Evolutionary conservation across 495 filamentous ascomycete genomes (phyloP).

Genomic region (Neurospora sp.): DNA sequence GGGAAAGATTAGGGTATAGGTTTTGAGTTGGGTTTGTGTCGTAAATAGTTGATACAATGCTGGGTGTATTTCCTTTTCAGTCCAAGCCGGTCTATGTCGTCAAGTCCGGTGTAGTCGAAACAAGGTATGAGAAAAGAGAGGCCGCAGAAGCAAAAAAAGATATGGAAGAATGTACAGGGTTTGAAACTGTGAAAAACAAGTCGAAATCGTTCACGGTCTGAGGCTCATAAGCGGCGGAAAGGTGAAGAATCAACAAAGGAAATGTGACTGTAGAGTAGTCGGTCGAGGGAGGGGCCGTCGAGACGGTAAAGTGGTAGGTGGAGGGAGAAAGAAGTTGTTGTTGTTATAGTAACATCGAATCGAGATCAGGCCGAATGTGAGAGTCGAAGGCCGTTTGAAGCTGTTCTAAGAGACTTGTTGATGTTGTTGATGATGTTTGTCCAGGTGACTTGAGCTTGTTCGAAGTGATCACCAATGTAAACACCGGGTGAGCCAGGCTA

Average conservation of each 20-base stretch:
- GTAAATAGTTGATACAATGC: slow-evolving; percentile 25
- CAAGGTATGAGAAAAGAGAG: slow-evolving; percentile 9
- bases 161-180: slow-evolving; percentile 33
- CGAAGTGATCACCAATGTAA: background rate
- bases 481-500: background rate
- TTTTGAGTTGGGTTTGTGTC: slow-evolving; percentile 2
- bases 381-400: slow-evolving; percentile 26
- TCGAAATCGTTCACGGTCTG: slow-evolving; percentile 50
- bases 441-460: background rate
- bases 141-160: slow-evolving; percentile 12
- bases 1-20: slow-evolving; percentile 19
- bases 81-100: slow-evolving; percentile 34
- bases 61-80: slow-evolving; percentile 15
- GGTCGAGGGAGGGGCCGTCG: slow-evolving; percentile 39
- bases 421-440: background rate
- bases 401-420: slow-evolving; percentile 9
- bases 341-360: slow-evolving; percentile 63
- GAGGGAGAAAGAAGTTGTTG: slow-evolving; percentile 41
- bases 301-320: slow-evolving; percentile 23
- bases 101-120: slow-evolving; percentile 19
- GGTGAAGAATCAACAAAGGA: slow-evolving; percentile 45
- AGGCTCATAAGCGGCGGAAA: slow-evolving; percentile 56
- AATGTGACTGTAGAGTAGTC: slow-evolving; percentile 26
- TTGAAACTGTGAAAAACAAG: slow-evolving; percentile 37
- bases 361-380: slow-evolving; percentile 34